A percentile compares a stretch with the other conserved stretches of the same genome.
Conservation (phyloP, 2,329 filamentous ascomycete species). For the Claviceps sp. region DNA sequence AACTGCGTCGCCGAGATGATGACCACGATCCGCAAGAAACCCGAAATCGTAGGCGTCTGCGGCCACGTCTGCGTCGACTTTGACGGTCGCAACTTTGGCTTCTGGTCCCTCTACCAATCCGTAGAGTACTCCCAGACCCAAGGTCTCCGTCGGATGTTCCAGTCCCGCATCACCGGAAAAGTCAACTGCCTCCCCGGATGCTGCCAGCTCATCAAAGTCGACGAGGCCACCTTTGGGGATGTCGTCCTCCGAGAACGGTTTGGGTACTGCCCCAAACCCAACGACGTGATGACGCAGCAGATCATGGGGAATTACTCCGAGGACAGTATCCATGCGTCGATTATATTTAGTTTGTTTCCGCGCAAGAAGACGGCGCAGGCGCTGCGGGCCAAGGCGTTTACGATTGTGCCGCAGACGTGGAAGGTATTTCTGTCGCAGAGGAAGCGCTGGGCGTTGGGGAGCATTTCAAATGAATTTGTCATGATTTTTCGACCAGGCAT, state of each 20-base stretch:
- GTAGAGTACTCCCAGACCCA: slow-evolving; percentile 35
- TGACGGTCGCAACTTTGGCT: slow-evolving; percentile 24
- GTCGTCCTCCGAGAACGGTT: slow-evolving; percentile 31
- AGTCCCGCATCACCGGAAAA: slow-evolving; percentile 34
- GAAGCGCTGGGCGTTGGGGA: slow-evolving; percentile 34
- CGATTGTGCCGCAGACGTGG: slow-evolving; percentile 30
- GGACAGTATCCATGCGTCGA: slow-evolving; percentile 34
- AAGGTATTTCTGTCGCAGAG: slow-evolving; percentile 35
- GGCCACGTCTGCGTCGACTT: slow-evolving; percentile 36
- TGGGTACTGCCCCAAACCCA: slow-evolving; percentile 34
- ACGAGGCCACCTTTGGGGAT: slow-evolving; percentile 35
- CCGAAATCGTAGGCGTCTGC: slow-evolving; percentile 31
- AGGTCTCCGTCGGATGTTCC: slow-evolving; percentile 33
- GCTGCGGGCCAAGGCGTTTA: slow-evolving; percentile 31
- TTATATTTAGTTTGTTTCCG: slow-evolving; percentile 32
- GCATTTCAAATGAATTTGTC: slow-evolving; percentile 35
- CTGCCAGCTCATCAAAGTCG: slow-evolving; percentile 35
- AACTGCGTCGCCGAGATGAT: slow-evolving; percentile 31
- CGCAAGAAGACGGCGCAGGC: slow-evolving; percentile 31
- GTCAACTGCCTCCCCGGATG: slow-evolving; percentile 36
- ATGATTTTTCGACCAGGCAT: slow-evolving; percentile 31
- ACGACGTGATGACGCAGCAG: slow-evolving; percentile 33
- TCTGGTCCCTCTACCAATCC: slow-evolving; percentile 33
- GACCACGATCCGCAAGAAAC: slow-evolving; percentile 27
- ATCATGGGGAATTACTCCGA: slow-evolving; percentile 36